Percentiles rank a stretch among this genome's conserved stretches.
Conservation (phyloP, 2,329 filamentous ascomycete genomes). For the Colletotrichum tropicicola region DNA sequence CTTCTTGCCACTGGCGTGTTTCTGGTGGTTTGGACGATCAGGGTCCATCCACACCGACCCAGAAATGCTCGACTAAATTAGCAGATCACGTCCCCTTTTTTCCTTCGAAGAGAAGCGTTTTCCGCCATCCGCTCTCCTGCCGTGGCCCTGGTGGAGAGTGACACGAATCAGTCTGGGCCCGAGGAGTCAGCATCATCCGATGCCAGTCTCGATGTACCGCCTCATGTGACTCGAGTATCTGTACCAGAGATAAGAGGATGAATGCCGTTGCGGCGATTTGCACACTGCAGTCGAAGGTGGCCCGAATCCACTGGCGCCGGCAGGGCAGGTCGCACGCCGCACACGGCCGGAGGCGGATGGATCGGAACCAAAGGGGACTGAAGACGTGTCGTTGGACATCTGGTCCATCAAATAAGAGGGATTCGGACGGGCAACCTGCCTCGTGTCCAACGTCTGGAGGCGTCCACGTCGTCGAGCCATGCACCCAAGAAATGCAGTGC, state of each 20-base stretch:
- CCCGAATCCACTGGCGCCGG: no score
- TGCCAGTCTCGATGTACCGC: background rate
- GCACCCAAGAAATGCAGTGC: background rate
- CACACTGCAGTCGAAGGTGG: background rate
- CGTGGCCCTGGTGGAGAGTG: background rate
- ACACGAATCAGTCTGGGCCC: constrained; percentile 13
- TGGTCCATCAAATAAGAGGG: background rate
- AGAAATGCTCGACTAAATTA: background rate
- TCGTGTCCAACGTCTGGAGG: background rate
- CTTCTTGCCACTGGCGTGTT: constrained; percentile 25
- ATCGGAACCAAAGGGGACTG: background rate
- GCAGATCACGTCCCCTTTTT: background rate
- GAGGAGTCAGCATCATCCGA: background rate
- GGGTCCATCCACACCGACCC: constrained; percentile 29
- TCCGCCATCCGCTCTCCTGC: background rate
- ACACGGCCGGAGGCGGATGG: background rate
- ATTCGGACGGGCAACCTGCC: background rate
- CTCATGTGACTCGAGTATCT: background rate
- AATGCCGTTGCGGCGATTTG: no score
- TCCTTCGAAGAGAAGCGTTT: background rate
- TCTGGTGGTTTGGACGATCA: constrained; percentile 21
- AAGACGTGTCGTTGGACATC: background rate
- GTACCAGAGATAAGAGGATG: background rate
- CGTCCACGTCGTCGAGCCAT: constrained; percentile 5
- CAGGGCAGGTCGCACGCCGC: background rate